These are phyloP conservation scores for Gilbertella persicaria DNA, from an alignment of 371 early-diverging fungal species.

Conservation along the genomic window DNA sequence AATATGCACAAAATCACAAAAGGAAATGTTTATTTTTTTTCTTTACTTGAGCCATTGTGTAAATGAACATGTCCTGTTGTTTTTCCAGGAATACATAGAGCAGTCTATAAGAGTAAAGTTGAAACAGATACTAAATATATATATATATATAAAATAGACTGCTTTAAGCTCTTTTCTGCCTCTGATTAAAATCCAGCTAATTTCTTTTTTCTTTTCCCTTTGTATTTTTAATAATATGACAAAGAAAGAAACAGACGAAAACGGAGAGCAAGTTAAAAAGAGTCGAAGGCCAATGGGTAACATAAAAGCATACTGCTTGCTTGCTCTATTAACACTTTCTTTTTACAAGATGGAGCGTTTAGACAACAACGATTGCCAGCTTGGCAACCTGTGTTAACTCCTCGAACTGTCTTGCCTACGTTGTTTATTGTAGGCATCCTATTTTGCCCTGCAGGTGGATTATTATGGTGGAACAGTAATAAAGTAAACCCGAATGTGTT, in stretches of 20 bases:
- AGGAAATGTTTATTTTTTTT: too few relatives aligned
- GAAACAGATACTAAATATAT: too few relatives aligned
- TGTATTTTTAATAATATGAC: slow-evolving; percentile 1
- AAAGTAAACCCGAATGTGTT: slow-evolving; percentile 60
- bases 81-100: too few relatives aligned
- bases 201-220: slow-evolving; percentile 3
- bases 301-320: not conserved
- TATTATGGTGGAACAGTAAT: slow-evolving; percentile 74
- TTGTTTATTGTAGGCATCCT: slow-evolving; percentile 89
- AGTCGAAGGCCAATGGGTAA: slow-evolving; percentile 8
- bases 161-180: too few relatives aligned
- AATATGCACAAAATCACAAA: too few relatives aligned
- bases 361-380: slow-evolving; percentile 97
- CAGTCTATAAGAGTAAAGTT: too few relatives aligned
- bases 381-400: slow-evolving; percentile 97
- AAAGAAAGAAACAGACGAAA: slow-evolving; percentile 1
- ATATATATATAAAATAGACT: too few relatives aligned
- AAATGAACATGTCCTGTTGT: too few relatives aligned
- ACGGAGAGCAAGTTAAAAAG: not conserved
- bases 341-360: slow-evolving; percentile 83
- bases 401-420: slow-evolving; percentile 90
- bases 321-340: not conserved
- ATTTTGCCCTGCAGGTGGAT: slow-evolving; percentile 90
- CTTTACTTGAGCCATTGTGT: too few relatives aligned
- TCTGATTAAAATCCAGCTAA: too few relatives aligned